Percentiles rank a stretch among this genome's conserved stretches.
These are phyloP conservation scores for Entoloma clypeatum DNA, from an alignment of 1,284 basidiomycete species.

Conservation along the genomic window DNA sequence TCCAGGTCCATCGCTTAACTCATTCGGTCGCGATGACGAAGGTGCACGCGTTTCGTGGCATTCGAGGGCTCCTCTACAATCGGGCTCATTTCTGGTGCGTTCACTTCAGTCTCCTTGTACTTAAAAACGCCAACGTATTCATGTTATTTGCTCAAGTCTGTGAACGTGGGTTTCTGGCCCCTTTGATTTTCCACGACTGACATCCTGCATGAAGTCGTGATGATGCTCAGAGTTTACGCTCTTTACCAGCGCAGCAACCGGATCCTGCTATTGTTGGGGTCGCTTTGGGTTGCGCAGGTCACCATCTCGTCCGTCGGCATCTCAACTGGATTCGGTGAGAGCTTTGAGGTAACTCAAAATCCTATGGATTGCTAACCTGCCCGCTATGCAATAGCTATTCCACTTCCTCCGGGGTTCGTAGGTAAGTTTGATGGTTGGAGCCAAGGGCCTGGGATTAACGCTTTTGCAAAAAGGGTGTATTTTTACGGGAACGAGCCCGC, in stretches of 20 bases:
- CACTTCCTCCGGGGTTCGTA: conserved; percentile 19
- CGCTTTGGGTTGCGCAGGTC: conserved; percentile 22
- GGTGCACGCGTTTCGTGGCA: conserved; percentile 25
- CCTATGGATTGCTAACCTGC: background rate
- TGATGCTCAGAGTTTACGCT: conserved; percentile 30
- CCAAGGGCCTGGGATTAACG: background rate
- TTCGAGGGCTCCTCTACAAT: conserved; percentile 26
- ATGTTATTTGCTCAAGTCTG: conserved; percentile 5
- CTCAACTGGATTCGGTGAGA: conserved; percentile 21
- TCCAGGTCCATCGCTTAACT: background rate
- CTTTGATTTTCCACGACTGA: background rate
- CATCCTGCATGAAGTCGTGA: conserved; percentile 19
- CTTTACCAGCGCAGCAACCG: conserved; percentile 20
- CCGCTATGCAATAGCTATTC: conserved; percentile 14
- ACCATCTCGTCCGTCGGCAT: conserved; percentile 21
- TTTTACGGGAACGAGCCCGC: conserved; percentile 17
- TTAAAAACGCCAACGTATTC: background rate
- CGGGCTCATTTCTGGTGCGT: conserved; percentile 12
- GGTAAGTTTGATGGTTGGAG: conserved; percentile 10
- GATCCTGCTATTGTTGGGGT: conserved; percentile 18
- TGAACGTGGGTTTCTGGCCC: conserved; percentile 5
- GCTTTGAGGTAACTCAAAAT: background rate
- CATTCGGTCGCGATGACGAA: too few relatives aligned
- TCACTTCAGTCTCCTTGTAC: background rate
- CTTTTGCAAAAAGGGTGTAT: conserved; percentile 21